These are phyloP conservation scores for Arthrobotrys sphaeroides DNA, from an alignment of 2,329 filamentous ascomycete genomes.

Conservation along the genomic window DNA sequence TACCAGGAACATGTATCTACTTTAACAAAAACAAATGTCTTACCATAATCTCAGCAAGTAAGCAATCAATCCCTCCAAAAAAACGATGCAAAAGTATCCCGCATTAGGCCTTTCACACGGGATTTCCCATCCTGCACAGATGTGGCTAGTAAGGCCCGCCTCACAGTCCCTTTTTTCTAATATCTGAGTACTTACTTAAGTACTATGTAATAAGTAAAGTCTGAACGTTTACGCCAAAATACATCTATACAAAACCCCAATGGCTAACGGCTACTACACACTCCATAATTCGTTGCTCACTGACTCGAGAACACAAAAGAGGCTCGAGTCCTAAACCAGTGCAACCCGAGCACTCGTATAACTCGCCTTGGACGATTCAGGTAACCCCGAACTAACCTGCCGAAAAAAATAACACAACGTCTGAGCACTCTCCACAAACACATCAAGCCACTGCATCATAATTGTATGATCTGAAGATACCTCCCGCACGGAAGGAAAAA, in stretches of 20 bases:
- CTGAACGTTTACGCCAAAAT: background rate
- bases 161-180: background rate
- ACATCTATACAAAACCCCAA: background rate
- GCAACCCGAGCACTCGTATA: background rate
- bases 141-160: background rate
- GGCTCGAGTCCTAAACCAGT: background rate
- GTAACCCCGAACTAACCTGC: background rate
- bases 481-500: background rate
- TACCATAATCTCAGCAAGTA: background rate
- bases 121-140: conserved; percentile 2
- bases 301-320: background rate
- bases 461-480: background rate
- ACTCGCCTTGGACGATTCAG: background rate
- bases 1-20: background rate
- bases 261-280: background rate
- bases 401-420: conserved; percentile 1
- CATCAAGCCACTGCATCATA: conserved; percentile 3
- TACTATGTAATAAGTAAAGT: too few relatives aligned
- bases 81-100: conserved; percentile 3
- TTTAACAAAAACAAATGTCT: conserved; percentile 5
- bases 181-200: too few relatives aligned
- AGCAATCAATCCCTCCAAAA: too few relatives aligned
- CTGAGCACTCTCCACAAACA: conserved; percentile 7
- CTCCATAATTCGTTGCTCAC: background rate
- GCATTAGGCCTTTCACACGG: conserved; percentile 3